phyloP scores from a whole-genome alignment of 148 eudicot genomes.

The Cornus suecica region DNA sequence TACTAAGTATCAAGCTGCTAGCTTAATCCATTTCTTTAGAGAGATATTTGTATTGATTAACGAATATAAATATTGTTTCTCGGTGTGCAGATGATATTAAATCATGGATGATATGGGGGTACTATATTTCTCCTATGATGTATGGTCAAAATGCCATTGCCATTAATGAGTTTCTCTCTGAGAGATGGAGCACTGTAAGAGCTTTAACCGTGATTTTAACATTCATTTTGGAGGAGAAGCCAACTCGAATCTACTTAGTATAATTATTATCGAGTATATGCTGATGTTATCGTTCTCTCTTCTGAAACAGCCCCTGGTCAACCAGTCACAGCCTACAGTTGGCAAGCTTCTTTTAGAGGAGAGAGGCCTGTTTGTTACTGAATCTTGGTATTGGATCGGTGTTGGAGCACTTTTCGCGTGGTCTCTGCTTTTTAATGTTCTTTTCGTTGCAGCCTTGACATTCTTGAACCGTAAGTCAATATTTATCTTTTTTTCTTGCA shows the following conservation, averaged over 20 bases:
- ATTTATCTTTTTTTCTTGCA: background rate
- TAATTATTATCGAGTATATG: background rate
- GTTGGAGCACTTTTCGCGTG: constrained; percentile 24
- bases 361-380: constrained; percentile 27
- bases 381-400: constrained; percentile 33
- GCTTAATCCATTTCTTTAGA: background rate
- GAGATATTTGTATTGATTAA: background rate
- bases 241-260: too few species aligned
- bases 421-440: constrained; percentile 28
- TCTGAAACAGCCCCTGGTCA: constrained; percentile 17
- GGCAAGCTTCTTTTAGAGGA: constrained; percentile 33
- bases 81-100: constrained; percentile 27
- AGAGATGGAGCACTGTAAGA: constrained; percentile 41
- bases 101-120: constrained; percentile 46
- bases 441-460: constrained; percentile 25
- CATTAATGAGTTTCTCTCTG: constrained; percentile 34
- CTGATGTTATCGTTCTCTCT: background rate
- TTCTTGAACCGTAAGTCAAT: constrained; percentile 30
- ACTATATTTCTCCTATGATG: constrained; percentile 45
- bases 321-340: constrained; percentile 20
- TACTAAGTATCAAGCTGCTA: background rate
- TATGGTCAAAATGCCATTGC: constrained; percentile 45
- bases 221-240: background rate
- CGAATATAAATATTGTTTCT: background rate
- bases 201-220: background rate